phyloP scores from a whole-genome alignment of 148 eudicot genomes.

The Euryodendron excelsum region DNA sequence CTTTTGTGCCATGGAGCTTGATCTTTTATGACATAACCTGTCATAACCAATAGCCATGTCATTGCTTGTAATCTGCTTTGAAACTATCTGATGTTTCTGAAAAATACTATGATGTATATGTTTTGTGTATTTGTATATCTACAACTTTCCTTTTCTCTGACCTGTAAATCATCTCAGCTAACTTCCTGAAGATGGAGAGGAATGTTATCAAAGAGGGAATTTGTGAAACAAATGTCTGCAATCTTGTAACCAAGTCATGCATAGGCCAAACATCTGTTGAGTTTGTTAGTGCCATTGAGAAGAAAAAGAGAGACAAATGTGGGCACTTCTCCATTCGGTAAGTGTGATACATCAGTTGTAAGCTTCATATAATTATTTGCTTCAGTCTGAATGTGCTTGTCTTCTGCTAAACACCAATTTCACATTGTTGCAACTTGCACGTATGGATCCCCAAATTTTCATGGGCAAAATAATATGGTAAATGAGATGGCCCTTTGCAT shows the following conservation, averaged over 20 bases:
- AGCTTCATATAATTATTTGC: neutral
- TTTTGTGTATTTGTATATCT: neutral
- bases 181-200: constrained; percentile 24
- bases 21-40: neutral
- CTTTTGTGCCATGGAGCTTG: neutral
- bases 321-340: constrained; percentile 27
- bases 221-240: constrained; percentile 1
- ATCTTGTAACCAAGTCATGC: too few species aligned
- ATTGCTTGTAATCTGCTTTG: neutral
- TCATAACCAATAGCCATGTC: neutral
- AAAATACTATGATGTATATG: too few species aligned
- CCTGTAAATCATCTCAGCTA: constrained; percentile 5
- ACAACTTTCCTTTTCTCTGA: neutral
- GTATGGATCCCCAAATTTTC: neutral
- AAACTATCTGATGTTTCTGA: neutral
- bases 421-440: neutral
- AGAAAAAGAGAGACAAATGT: constrained; percentile 12
- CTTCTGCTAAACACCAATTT: neutral
- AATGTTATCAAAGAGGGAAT: constrained; percentile 1
- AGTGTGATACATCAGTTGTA: neutral
- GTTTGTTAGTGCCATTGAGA: constrained; percentile 1
- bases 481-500: neutral
- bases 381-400: neutral
- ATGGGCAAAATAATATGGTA: neutral
- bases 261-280: neutral